phyloP scores from a whole-genome alignment of 208 protist genomes.

The Leishmania amazonensis region DNA sequence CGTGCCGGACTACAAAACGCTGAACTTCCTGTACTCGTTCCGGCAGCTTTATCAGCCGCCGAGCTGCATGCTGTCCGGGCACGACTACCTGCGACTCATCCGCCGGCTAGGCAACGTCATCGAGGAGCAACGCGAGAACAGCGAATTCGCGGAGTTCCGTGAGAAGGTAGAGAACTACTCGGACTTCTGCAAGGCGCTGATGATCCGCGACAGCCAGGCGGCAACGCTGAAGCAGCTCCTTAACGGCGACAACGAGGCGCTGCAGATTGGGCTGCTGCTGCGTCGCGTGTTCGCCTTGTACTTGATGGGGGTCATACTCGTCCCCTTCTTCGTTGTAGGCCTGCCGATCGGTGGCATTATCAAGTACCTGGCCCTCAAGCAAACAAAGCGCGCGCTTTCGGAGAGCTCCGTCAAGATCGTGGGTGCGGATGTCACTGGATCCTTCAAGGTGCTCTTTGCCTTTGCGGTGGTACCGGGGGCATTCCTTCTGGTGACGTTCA shows the following conservation, averaged over 20 bases:
- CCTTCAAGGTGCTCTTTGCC: constrained; percentile 81
- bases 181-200: constrained; percentile 78
- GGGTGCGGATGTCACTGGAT: constrained; percentile 90
- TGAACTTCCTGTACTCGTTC: constrained; percentile 91
- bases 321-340: constrained; percentile 86
- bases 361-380: constrained; percentile 54
- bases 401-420: constrained; percentile 90
- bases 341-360: constrained; percentile 74
- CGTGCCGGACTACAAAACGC: constrained; percentile 88
- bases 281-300: constrained; percentile 77
- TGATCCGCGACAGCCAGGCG: constrained; percentile 87
- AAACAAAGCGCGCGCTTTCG: constrained; percentile 65
- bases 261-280: constrained; percentile 69
- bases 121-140: constrained; percentile 61
- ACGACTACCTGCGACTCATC: constrained; percentile 87
- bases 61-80: constrained; percentile 68
- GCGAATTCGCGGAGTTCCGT: constrained; percentile 70
- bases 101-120: constrained; percentile 82
- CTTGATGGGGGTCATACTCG: constrained; percentile 73
- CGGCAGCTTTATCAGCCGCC: constrained; percentile 90
- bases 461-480: constrained; percentile 68
- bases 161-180: constrained; percentile 83
- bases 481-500: constrained; percentile 59
- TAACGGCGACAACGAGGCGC: constrained; percentile 44
- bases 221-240: constrained; percentile 79